phyloP scores from a whole-genome alignment of 306 rosid species.

The Malus fusca region DNA sequence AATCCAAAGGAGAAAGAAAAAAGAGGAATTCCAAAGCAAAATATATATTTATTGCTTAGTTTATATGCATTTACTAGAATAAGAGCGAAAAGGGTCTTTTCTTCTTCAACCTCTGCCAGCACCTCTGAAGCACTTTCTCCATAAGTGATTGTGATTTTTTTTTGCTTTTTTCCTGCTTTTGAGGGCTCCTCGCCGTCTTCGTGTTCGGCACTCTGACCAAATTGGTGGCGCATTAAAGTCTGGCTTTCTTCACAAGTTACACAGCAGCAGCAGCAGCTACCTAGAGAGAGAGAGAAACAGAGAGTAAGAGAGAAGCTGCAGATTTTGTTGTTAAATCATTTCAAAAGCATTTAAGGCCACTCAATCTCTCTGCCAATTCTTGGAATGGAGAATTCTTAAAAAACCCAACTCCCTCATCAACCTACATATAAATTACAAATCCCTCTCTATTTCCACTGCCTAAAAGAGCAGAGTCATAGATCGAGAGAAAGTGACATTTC shows the following conservation, averaged over 20 bases:
- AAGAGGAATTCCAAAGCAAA: slow-evolving; percentile 7
- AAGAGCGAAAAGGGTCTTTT: slow-evolving; percentile 44
- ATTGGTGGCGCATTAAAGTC: slow-evolving; percentile 57
- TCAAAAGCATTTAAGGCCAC: slow-evolving; percentile 41
- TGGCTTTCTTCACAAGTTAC: slow-evolving; percentile 15
- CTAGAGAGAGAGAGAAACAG: neutral
- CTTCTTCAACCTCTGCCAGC: slow-evolving; percentile 19
- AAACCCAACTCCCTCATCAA: neutral
- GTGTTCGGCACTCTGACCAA: slow-evolving; percentile 40
- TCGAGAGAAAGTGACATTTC: slow-evolving; percentile 49
- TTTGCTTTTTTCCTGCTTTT: slow-evolving; percentile 40
- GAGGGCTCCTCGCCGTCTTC: slow-evolving; percentile 66
- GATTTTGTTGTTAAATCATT: slow-evolving; percentile 11
- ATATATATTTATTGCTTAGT: slow-evolving; percentile 6
- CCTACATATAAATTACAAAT: neutral
- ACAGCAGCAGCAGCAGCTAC: neutral
- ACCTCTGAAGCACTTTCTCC: slow-evolving; percentile 1
- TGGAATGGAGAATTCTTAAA: slow-evolving; percentile 15
- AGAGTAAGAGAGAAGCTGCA: neutral
- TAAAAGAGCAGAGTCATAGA: neutral
- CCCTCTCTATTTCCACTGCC: neutral
- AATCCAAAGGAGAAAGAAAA: neutral
- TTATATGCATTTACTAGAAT: slow-evolving; percentile 18
- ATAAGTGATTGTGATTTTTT: neutral
- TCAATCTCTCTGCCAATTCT: slow-evolving; percentile 6